These are phyloP conservation scores for Neoscytalidium dimidiatum DNA, from an alignment of 2,329 filamentous ascomycete species.

Conservation along the genomic window DNA sequence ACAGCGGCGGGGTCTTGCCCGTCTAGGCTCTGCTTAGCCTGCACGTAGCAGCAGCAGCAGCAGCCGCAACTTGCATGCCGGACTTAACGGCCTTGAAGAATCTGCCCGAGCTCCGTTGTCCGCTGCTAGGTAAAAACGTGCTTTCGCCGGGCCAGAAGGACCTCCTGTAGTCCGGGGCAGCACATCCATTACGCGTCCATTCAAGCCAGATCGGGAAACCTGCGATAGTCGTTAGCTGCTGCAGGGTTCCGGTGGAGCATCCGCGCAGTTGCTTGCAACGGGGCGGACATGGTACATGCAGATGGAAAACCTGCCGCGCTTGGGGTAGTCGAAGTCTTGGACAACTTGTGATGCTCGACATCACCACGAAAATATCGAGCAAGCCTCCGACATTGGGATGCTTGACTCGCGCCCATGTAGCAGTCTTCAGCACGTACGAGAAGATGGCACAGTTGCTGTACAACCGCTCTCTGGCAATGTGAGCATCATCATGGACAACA, in stretches of 20 bases:
- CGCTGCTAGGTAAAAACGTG: neutral
- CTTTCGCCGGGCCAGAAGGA: neutral
- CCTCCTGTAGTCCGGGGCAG: neutral
- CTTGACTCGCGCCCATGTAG: neutral
- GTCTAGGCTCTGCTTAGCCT: neutral
- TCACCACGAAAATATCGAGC: constrained; percentile 7
- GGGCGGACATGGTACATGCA: neutral
- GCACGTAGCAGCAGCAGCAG: neutral
- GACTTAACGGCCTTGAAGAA: constrained; percentile 6
- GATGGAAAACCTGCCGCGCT: neutral
- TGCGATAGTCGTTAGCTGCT: neutral
- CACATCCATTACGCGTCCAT: neutral
- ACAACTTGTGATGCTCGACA: neutral
- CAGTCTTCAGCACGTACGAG: constrained; percentile 9
- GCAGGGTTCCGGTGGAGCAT: neutral
- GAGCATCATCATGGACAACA: neutral
- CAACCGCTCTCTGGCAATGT: neutral
- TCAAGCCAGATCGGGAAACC: neutral
- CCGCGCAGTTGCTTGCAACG: neutral
- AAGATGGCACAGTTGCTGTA: neutral
- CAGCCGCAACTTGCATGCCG: neutral
- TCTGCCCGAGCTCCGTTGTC: neutral
- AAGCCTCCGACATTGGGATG: neutral
- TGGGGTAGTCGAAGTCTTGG: neutral
- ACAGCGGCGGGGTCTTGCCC: neutral